Evolutionary conservation across 2,329 filamentous ascomycete genomes (phyloP), one percentile per base, ranked within the genome.

Genomic region (Trichoderma sp.): DNA sequence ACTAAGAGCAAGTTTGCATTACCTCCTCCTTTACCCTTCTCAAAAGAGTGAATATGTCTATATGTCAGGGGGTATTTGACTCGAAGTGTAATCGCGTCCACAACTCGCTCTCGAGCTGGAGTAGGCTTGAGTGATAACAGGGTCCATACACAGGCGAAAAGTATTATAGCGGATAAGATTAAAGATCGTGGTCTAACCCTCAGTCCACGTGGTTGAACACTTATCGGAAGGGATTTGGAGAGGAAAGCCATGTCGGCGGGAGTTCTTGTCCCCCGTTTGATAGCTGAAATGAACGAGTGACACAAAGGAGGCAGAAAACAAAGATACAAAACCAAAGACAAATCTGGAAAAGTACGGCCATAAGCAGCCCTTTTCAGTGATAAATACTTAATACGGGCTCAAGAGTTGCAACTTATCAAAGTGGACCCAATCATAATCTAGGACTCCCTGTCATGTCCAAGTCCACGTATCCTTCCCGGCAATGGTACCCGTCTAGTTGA

Each of bases 11-110:
- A 4, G 11, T 9, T 11, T 14, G 27, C 2, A 8, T 53, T 73
- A 80, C 79, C 78, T 75, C 79, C 79, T 21, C 78, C 77, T 24
- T 71, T 76, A n/a, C 75, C 74, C 16, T 59, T 60, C 18, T 77
- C 77, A 9, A 68, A 77, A 16, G 62, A 31, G 41, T 78, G 77
- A n/a, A 80, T 75, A 27, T 79, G 76, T n/a, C 77, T 73, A 77
- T 78, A 80, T 2, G 76, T 75, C 21, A 78, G 31, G 5, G 79
- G 33, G 77, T 77, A 71, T 78, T 38, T 24, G 50, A 27, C n/a
- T 0, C 33, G 24, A 6, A 71, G 8, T 14, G 41, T 14, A 41
- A 24, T 8, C 31, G 59, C 67, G 24, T 71, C 67, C 35, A 38
- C 21, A 29, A 29, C 56, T 4, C 60, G 59, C 1, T n/a, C n/a